A percentile compares a stretch with the other conserved stretches of the same genome.
Conservation (phyloP, 129 eudicot species). For the Pulicaria dysenterica region DNA sequence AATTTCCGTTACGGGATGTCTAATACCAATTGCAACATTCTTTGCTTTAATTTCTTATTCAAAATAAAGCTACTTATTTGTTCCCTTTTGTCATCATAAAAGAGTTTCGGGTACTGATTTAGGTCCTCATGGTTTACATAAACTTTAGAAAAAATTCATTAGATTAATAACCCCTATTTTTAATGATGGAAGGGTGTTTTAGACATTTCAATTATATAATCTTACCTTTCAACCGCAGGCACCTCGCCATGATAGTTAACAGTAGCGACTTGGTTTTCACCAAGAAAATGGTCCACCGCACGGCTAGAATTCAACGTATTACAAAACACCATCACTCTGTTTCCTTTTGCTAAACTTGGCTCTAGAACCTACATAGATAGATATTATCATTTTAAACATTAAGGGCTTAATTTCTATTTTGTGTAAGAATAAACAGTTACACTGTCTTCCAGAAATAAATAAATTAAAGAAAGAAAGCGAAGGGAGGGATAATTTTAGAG, state of each 20-base stretch:
- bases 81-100: not conserved
- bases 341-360: slow-evolving; percentile 97
- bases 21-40: not conserved
- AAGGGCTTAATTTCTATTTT: slow-evolving; percentile 7
- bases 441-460: too few relatives aligned
- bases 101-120: not conserved
- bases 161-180: not conserved
- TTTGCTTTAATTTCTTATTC: not conserved
- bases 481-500: too few relatives aligned
- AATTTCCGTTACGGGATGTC: not conserved
- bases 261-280: slow-evolving; percentile 79
- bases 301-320: slow-evolving; percentile 93
- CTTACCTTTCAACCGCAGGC: slow-evolving; percentile 92
- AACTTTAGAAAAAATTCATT: not conserved
- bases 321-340: slow-evolving; percentile 93
- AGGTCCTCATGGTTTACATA: not conserved
- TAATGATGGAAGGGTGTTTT: slow-evolving; percentile 9
- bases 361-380: slow-evolving; percentile 69
- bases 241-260: slow-evolving; percentile 99
- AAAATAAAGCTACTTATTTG: too few relatives aligned
- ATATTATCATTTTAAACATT: slow-evolving; percentile 15
- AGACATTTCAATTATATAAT: not conserved
- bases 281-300: slow-evolving; percentile 88
- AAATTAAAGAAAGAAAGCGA: too few relatives aligned
- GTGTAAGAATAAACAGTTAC: not conserved